Conservation (phyloP, 306 rosid genomes). For the Styphnolobium japonicum region DNA sequence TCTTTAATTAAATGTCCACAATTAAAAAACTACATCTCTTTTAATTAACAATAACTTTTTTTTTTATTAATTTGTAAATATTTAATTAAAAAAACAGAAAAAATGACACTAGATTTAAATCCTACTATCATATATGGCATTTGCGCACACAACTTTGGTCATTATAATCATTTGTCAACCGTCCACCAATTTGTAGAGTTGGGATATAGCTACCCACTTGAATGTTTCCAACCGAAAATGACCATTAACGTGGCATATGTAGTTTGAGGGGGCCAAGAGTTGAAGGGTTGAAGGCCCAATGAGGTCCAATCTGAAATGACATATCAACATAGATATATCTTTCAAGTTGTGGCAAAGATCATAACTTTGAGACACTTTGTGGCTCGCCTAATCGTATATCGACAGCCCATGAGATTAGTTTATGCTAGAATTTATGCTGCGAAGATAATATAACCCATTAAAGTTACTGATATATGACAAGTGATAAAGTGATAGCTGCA, state of each 20-base stretch:
- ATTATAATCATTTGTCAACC: slow-evolving; percentile 27
- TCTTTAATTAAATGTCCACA: no score
- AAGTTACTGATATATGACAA: background rate
- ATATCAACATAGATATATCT: background rate
- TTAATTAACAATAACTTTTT: no score
- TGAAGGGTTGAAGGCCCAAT: background rate
- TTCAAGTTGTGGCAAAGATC: background rate
- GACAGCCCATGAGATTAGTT: background rate
- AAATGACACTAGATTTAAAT: no score
- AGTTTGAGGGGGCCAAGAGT: background rate
- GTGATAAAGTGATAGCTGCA: background rate
- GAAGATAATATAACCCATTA: background rate
- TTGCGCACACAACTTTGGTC: slow-evolving; percentile 19
- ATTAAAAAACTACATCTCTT: no score
- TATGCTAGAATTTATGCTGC: background rate
- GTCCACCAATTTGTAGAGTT: slow-evolving; percentile 21
- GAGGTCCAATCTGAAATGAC: slow-evolving; percentile 11
- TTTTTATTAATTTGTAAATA: no score
- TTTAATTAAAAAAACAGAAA: no score
- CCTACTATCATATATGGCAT: slow-evolving; percentile 14
- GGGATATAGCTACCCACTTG: slow-evolving; percentile 15
- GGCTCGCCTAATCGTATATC: background rate
- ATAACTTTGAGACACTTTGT: background rate
- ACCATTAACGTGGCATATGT: background rate
- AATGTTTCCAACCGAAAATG: background rate